Evolutionary conservation across 495 filamentous ascomycete species (phyloP), one percentile per base, ranked within the genome.

Genomic region (Hyaloscypha bicolor): DNA sequence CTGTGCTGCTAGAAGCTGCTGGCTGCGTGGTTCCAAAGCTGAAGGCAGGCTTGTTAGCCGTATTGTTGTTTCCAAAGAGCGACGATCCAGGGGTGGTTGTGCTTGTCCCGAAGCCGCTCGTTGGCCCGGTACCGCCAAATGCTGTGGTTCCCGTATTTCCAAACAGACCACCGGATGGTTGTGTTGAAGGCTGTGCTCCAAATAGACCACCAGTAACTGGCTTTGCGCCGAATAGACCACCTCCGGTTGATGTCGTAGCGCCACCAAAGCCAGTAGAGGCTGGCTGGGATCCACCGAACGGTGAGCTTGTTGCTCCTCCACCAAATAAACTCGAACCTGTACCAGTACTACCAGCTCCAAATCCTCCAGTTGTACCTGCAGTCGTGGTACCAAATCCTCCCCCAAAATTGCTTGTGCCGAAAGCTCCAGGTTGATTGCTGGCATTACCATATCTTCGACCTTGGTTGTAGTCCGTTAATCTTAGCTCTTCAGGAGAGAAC

Each of bases 401-500:
- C 19, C 84, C 85, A 76, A 92, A 92, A 25, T 83, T 82, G 32
- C 86, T 87, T 65, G 77, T 79, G 76, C 95, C 95, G 74, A 99
- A 99, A 5, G 90, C 91, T 37, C 92, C 93, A 52, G 90, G 85
- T 74, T 92, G 90, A 59, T 92, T 92, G 64, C 91, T 91, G 25
- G 85, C 82, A 70, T 92, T 94, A 9, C 93, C 95, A 70, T 82
- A 91, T 42, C 89, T 87, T 64, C 95, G 86, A 30, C 95, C 95
- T 80, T 92, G 88, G 62, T 88, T 86, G 78, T 98, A 99, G 79
- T 99, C 95, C 39, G 86, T 92, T 63, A 96, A 76, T 73, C 95
- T 87, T 55, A 99, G 78, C 77, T 99, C 95, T 76, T 99, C 95
- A 42, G 91, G 87, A 5, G 93, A 97, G 77, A 87, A 97, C 68